phyloP scores from a whole-genome alignment of 352 stramenopile species.

The Aphanomyces euteiches region DNA sequence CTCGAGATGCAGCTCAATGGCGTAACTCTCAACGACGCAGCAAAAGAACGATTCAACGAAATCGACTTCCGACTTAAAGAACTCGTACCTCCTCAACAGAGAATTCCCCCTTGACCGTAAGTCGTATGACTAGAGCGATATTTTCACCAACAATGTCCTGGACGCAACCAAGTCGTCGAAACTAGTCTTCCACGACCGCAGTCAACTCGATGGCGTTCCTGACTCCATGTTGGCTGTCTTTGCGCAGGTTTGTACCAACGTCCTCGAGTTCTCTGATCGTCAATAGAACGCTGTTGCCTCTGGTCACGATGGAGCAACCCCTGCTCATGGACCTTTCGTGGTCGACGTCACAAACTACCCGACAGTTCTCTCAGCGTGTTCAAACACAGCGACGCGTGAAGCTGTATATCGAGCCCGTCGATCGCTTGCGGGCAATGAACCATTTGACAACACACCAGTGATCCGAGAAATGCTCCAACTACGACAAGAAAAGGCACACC shows the following conservation, averaged over 20 bases:
- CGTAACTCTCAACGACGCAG: conserved; percentile 89
- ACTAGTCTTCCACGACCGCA: conserved; percentile 82
- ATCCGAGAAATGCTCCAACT: conserved; percentile 93
- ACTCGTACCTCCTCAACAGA: background rate
- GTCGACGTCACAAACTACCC: conserved; percentile 94
- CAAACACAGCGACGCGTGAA: conserved; percentile 88
- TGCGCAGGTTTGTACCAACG: conserved; percentile 51
- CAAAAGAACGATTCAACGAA: conserved; percentile 73
- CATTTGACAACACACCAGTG: conserved; percentile 91
- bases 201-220: conserved; percentile 88
- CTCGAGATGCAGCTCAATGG: conserved; percentile 87
- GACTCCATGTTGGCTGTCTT: conserved; percentile 89
- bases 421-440: conserved; percentile 82
- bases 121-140: conserved; percentile 67
- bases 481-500: conserved; percentile 83
- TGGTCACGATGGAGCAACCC: conserved; percentile 56
- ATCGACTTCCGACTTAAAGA: background rate
- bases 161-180: conserved; percentile 96
- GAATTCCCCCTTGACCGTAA: background rate
- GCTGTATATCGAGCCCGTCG: conserved; percentile 91
- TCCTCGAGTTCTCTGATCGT: conserved; percentile 25
- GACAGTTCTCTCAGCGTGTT: conserved; percentile 93
- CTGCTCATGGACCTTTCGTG: conserved; percentile 91
- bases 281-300: conserved; percentile 32
- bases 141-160: conserved; percentile 96